Base-by-base conservation (phyloP, 148 eudicot species). In the Oxyria digyna region DNA sequence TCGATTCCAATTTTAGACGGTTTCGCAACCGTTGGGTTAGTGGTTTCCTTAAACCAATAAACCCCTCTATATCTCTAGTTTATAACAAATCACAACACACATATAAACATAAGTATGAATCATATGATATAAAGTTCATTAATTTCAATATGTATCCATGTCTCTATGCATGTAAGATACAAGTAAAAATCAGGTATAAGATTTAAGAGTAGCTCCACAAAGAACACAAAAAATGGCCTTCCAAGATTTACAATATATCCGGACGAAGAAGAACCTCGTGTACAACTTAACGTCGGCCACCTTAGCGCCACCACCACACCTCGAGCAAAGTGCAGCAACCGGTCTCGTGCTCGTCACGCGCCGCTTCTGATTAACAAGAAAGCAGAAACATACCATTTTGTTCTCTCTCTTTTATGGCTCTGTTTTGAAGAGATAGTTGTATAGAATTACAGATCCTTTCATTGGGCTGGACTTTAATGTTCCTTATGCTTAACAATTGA, bases 201-300 rank as follows among this genome's bases (percentile, higher is more conserved):
- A 81, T 80, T 72, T 84, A 42, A 88, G 90, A 62, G 74, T 80
- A 46, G 82, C 82, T 24, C 90, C 90, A 72, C 95, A 88, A 35
- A 81, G 80, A 42, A 83, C 75, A 69, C 96, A 89, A 12, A 84
- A 72, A 74, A 89, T 83, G 63, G 91, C 91, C 68, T 83, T 86
- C 85, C 84, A 86, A 55, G 78, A 78, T 67, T 78, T 81, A 76
- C 78, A 73, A 63, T 89, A 83, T 27, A 89, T 75, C 31, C 91
- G 90, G 46, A 89, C 69, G 49, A 42, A 78, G 76, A 89, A 86
- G 73, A 83, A 82, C 63, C 87, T 78, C 0, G 89, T 84, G 10
- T 73, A 35, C 8, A 83, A 82, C 59, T 74, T 71, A 82, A 84
- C 84, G 42, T 85, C 90, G 0, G 95, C 95, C 41, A 89, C 85